These are phyloP conservation scores for Crotalaria pallida DNA, from an alignment of 306 rosid genomes.

Conservation along the genomic window DNA sequence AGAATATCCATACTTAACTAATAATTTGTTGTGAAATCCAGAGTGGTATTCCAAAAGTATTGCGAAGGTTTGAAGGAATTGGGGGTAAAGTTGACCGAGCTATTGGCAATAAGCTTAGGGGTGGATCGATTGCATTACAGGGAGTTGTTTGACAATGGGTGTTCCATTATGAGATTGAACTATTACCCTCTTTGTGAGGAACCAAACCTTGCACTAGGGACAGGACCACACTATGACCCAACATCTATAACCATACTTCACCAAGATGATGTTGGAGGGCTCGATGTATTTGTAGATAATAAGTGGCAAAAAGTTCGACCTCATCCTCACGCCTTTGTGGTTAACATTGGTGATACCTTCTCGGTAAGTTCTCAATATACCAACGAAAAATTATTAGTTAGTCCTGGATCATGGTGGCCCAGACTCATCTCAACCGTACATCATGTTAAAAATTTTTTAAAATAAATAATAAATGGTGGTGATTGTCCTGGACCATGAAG, in stretches of 20 bases:
- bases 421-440: too few species aligned
- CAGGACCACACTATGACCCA: conserved; percentile 89
- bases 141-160: conserved; percentile 48
- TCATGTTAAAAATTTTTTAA: too few species aligned
- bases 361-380: conserved; percentile 32
- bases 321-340: conserved; percentile 40
- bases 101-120: too few species aligned
- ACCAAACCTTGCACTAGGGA: conserved; percentile 50
- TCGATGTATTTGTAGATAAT: conserved; percentile 51
- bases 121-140: conserved; percentile 34
- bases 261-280: conserved; percentile 73
- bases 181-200: conserved; percentile 56
- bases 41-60: conserved; percentile 49
- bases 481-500: too few species aligned
- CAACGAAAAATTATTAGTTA: too few species aligned
- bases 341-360: conserved; percentile 78
- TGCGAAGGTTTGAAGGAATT: conserved; percentile 54
- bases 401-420: not conserved
- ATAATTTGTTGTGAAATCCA: not conserved
- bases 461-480: too few species aligned
- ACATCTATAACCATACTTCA: conserved; percentile 67
- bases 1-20: not conserved
- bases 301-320: conserved; percentile 56
- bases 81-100: conserved; percentile 43
- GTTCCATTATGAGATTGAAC: conserved; percentile 73